phyloP scores from a whole-genome alignment of 495 filamentous ascomycete genomes.

The Podospora appendiculata region DNA sequence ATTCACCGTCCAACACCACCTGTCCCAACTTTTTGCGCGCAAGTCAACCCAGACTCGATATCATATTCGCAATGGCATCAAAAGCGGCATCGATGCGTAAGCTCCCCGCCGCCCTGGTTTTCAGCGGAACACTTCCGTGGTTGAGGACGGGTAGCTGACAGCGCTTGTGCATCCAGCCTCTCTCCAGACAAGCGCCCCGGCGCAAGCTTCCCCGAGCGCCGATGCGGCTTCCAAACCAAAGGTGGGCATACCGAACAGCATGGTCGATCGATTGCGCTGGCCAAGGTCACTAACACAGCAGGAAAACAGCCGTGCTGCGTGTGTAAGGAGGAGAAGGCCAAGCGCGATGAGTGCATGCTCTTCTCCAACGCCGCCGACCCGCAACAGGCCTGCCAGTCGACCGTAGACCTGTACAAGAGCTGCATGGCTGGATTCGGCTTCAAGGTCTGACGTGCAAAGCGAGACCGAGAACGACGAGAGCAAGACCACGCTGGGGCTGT shows the following conservation, averaged over 20 bases:
- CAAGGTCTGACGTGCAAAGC: constrained; percentile 44
- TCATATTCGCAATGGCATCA: constrained; percentile 18
- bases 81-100: constrained; percentile 27
- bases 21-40: neutral
- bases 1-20: neutral
- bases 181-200: too few relatives aligned
- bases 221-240: constrained; percentile 36
- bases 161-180: neutral
- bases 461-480: neutral
- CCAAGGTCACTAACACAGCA: neutral
- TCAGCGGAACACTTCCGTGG: too few relatives aligned
- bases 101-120: neutral
- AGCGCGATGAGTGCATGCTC: constrained; percentile 97
- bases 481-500: too few relatives aligned
- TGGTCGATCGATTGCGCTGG: neutral
- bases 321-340: constrained; percentile 88
- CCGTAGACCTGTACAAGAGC: constrained; percentile 75
- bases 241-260: constrained; percentile 18
- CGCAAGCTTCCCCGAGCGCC: constrained; percentile 4
- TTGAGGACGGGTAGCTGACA: neutral
- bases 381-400: constrained; percentile 67
- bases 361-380: constrained; percentile 77
- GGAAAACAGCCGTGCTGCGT: constrained; percentile 80
- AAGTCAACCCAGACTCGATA: neutral
- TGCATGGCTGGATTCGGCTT: constrained; percentile 97